Conservation (phyloP, 2,329 filamentous ascomycete genomes). For the Aureobasidium sp. region DNA sequence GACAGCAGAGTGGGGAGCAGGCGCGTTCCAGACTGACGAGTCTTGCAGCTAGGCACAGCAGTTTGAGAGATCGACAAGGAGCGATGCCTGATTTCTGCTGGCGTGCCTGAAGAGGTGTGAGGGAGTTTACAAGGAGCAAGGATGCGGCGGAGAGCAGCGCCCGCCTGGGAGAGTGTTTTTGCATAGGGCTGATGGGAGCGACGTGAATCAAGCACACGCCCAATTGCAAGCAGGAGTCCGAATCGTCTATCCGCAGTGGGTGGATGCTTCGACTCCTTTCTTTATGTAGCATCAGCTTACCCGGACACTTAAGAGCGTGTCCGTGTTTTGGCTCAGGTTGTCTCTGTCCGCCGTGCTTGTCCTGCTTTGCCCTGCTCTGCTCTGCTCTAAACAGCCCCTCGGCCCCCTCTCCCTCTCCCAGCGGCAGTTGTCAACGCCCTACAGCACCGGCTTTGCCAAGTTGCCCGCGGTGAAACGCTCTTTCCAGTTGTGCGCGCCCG, state of each 20-base stretch:
- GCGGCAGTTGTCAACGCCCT: conserved; percentile 10
- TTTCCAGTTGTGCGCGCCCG: background rate
- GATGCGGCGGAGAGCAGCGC: background rate
- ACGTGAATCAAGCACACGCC: background rate
- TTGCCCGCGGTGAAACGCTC: conserved; percentile 4
- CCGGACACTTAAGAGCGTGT: background rate
- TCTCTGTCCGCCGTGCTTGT: background rate
- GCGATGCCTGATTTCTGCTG: background rate
- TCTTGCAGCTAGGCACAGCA: conserved; percentile 3
- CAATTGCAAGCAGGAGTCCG: background rate
- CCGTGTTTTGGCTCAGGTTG: background rate
- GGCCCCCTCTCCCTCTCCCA: background rate
- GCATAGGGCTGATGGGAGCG: conserved; percentile 9
- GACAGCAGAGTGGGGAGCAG: conserved; percentile 4
- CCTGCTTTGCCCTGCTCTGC: background rate
- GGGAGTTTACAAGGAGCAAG: background rate
- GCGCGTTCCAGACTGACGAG: background rate
- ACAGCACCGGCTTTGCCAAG: conserved; percentile 6
- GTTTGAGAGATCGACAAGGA: background rate
- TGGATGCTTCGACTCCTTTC: conserved; percentile 9
- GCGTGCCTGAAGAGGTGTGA: background rate
- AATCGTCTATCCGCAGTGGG: background rate
- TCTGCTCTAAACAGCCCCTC: background rate
- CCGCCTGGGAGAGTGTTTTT: background rate
- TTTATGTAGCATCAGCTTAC: conserved; percentile 11